Base-by-base conservation (phyloP, 345 rosid genomes). In the Barbarea vulgaris region DNA sequence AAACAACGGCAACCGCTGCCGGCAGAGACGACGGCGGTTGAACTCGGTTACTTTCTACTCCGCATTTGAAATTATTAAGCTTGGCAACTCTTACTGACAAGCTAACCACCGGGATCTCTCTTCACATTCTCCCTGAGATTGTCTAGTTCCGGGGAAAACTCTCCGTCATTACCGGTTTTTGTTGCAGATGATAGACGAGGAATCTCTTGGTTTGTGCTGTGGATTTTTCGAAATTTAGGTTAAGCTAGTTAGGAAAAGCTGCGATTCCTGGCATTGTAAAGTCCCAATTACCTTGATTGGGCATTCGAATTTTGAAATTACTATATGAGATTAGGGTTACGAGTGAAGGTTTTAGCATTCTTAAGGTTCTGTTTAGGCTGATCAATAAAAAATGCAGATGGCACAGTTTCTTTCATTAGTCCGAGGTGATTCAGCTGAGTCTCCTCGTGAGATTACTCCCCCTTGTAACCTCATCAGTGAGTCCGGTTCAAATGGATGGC, bases 401-500 rank as follows among this genome's bases (percentile, higher is more conserved):
- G 97, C 85, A 79, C 83, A 92, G 80, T 86, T 95, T 73, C 86
- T 95, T 55, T 97, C 98, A 59, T 84, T 95, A 64, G 86, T 77
- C 47, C 85, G 85, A 53, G 85, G 94, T 67, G 93, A 87, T 42
- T 80, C 84, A 17, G 86, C 86, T 53, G 89, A 85, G 77, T 81
- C 89, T 14, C 99, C 99, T 11, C 89, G 99, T 47, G 99, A 95
- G 86, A 90, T 95, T 73, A 71, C 87, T 19, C 78, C 97, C 1
- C 87, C 84, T 19, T 78, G 78, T 74, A 83, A 78, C 64, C 64
- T 84, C 21, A 79, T 87, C 1, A 83, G 91, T 39, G 97, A 96
- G 30, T 86, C 99, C 0, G 89, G 97, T 21, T 97, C 94, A 79
- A 89, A 80, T 21, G 98, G 99, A 5, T 93, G 99, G 99, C 97